Base-by-base conservation (phyloP, 2,329 filamentous ascomycete species). In the Pleoardoris graminearum region DNA sequence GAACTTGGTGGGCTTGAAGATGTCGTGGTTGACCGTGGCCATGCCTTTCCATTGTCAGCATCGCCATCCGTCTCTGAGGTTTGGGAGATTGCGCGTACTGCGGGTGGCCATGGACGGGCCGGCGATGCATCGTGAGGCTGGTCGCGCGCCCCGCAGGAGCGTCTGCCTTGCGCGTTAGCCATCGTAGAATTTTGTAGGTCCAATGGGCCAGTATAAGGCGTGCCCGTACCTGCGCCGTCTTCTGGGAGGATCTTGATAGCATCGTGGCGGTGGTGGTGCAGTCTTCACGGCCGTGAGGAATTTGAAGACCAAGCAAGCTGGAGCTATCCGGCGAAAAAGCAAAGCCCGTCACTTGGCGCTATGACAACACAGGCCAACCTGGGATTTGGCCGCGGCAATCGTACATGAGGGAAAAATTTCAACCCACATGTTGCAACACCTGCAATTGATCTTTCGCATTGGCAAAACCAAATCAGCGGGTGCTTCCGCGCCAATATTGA, bases 1-100 rank as follows among this genome's bases (percentile, higher is more conserved):
- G 77, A 92, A 97, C 84, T 97, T 94, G 81, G 93, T 91, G 68
- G 92, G 92, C 85, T 97, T 96, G 85, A 97, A 97, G 79, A 97
- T 93, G 79, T 97, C 94, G 75, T 89, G 89, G 78, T 91, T 86
- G 68, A 96, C 82, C 61, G 90, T 96, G 46, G 77, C 77, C 64
- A 74, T 65, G 51, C 64, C 70, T 73, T 51, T 48, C 30, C 27
- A 17, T 14, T 39, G 60, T 69, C 53, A 67, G 61, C 32, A 33
- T 41, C 27, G 37, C 22, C 49, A 48, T 48, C 22, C 10, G 8
- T 27, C 25, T 35, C 4, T n/a, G 48, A 42, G 16, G 30, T 32
- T 25, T 35, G 35, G 7, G 22, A 7, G 30, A 56, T 47, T 22
- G 44, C 37, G 52, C 80, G 68, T 80, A 85, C 82, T 79, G 76